A percentile compares a stretch with the other conserved stretches of the same genome.
Conservation (phyloP, 164 flowering plant genomes). For the Pachysandra terminalis region DNA sequence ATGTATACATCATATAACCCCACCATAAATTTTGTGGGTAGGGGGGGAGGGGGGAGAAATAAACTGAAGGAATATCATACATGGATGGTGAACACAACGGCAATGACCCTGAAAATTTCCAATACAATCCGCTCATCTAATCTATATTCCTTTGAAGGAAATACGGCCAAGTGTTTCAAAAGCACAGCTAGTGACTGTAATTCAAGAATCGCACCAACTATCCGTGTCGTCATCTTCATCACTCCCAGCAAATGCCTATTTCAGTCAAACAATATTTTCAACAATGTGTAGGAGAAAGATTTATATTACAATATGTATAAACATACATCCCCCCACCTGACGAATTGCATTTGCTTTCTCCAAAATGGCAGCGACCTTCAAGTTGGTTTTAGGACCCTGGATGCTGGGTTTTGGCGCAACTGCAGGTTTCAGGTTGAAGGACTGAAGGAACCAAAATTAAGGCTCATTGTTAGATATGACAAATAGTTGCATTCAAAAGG, state of each 20-base stretch:
- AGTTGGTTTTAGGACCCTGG: conserved; percentile 80
- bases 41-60: not conserved
- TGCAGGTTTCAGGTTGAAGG: conserved; percentile 89
- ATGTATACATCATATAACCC: conserved; percentile 17
- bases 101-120: not conserved
- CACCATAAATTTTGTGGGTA: conserved; percentile 17
- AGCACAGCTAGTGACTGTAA: not conserved
- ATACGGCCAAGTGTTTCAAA: not conserved
- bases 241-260: conserved; percentile 81
- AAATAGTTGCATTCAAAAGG: not conserved
- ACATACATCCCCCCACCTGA: conserved; percentile 46
- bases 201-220: conserved; percentile 79
- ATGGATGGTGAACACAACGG: not conserved
- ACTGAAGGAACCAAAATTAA: conserved; percentile 37
- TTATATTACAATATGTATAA: conserved; percentile 5
- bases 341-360: conserved; percentile 97
- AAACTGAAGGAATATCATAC: conserved; percentile 13
- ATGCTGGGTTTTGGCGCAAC: conserved; percentile 53
- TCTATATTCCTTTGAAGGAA: too few relatives aligned
- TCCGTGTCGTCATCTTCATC: conserved; percentile 85
- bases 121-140: not conserved
- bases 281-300: not conserved
- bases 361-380: conserved; percentile 90
- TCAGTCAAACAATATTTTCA: not conserved
- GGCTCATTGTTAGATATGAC: not conserved